These are phyloP conservation scores for Podosphaera xanthii DNA, from an alignment of 2,329 filamentous ascomycete species.

Conservation along the genomic window DNA sequence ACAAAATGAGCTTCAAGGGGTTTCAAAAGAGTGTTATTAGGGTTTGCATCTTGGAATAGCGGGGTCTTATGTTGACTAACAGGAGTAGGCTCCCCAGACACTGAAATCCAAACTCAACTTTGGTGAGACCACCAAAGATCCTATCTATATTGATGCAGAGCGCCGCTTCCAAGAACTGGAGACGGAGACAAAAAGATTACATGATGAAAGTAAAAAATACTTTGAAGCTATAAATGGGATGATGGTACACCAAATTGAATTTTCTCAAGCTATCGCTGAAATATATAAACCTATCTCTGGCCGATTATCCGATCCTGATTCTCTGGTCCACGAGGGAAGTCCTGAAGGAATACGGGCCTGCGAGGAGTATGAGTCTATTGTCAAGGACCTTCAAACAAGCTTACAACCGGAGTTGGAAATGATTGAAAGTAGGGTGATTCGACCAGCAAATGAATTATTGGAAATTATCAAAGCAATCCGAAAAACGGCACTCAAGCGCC, in stretches of 20 bases:
- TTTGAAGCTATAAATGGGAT: slow-evolving; percentile 96
- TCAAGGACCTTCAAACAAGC: slow-evolving; percentile 72
- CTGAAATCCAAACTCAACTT: slow-evolving; percentile 87
- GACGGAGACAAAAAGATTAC: slow-evolving; percentile 83
- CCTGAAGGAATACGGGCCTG: slow-evolving; percentile 83
- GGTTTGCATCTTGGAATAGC: slow-evolving; percentile 27
- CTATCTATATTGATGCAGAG: slow-evolving; percentile 85
- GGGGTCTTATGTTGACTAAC: slow-evolving; percentile 10
- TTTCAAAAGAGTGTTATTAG: slow-evolving; percentile 75
- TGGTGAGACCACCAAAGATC: slow-evolving; percentile 84
- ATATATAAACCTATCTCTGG: slow-evolving; percentile 97
- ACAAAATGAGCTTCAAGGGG: slow-evolving; percentile 74
- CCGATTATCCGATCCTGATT: slow-evolving; percentile 78
- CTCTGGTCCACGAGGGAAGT: slow-evolving; percentile 62
- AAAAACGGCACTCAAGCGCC: slow-evolving; percentile 69
- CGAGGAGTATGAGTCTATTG: slow-evolving; percentile 85
- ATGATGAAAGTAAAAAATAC: slow-evolving; percentile 94
- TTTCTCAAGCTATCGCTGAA: slow-evolving; percentile 85
- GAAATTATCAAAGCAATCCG: slow-evolving; percentile 90
- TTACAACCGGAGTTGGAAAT: slow-evolving; percentile 85
- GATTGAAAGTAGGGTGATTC: slow-evolving; percentile 82
- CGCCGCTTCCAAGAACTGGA: slow-evolving; percentile 85
- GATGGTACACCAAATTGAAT: slow-evolving; percentile 93
- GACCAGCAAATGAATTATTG: slow-evolving; percentile 76
- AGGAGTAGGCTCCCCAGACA: slow-evolving; percentile 55